Percentiles rank a stretch among this genome's conserved stretches.
Evolutionary conservation across 2,329 filamentous ascomycete species (phyloP).

Genomic region (Aspergillus transmontanensis): DNA sequence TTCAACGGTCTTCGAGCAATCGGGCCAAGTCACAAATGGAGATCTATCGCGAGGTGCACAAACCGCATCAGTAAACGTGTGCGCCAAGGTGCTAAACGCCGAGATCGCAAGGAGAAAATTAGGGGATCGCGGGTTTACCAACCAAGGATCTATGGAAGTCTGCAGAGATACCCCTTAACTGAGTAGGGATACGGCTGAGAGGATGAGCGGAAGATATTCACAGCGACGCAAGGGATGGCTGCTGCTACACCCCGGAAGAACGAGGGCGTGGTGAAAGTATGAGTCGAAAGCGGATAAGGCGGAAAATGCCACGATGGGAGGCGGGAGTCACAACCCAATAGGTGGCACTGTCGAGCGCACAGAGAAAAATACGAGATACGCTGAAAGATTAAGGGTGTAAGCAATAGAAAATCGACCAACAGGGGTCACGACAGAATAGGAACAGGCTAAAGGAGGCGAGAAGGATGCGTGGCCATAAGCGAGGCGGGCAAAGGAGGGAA

Average conservation of each 20-base stretch:
- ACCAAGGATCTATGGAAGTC: neutral
- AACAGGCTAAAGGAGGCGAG: conserved; percentile 10
- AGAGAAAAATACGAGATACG: conserved; percentile 18
- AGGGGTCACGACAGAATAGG: conserved; percentile 1
- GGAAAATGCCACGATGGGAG: conserved; percentile 24
- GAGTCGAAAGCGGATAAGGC: conserved; percentile 23
- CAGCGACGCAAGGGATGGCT: conserved; percentile 14
- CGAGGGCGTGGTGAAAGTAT: conserved; percentile 14
- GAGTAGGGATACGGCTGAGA: conserved; percentile 4
- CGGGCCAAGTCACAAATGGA: neutral
- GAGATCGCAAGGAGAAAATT: neutral
- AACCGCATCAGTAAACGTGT: neutral
- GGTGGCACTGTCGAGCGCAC: conserved; percentile 19
- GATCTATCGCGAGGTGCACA: neutral
- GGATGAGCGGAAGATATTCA: neutral
- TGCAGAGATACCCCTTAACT: conserved; percentile 1
- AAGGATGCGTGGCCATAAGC: conserved; percentile 26
- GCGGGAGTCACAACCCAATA: conserved; percentile 22
- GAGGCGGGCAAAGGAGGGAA: conserved; percentile 14
- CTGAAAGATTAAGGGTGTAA: conserved; percentile 19
- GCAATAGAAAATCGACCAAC: conserved; percentile 10
- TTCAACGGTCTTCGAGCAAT: neutral
- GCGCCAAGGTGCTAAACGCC: neutral
- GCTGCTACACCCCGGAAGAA: conserved; percentile 7
- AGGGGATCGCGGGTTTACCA: neutral